Base-by-base conservation (phyloP, 352 stramenopile species). In the Phytophthora syringae region DNA sequence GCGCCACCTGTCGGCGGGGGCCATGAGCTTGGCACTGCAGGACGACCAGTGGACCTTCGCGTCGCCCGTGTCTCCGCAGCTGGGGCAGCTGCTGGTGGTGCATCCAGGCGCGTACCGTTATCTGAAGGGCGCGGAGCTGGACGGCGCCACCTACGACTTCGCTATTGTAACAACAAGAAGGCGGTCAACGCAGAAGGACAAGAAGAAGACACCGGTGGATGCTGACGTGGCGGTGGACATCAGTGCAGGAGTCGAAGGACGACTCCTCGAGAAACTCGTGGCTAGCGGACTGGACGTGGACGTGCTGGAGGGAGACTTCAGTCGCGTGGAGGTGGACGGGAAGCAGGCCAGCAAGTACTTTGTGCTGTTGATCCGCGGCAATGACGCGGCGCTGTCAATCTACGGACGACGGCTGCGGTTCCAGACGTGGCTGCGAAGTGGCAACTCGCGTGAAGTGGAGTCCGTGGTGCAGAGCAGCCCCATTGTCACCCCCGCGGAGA, bases 401-500 rank as follows among this genome's bases (percentile, higher is more conserved):
- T 90, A 94, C 55, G 86, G 82, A 6, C 68, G 74, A 1, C 75
- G 77, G 11, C 70, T 94, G 58, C 79, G 84, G 52, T 84, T 89
- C 54, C 79, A 94, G 69, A 88, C 80, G 49, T 94, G 86, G 84
- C 61, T 94, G 56, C 82, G 82, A 34, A 87, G 73, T 54, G 86
- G 86, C 25, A 91, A 86, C 59, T 86, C 84, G 52, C 76, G 82
- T 7, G 86, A 94, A 53, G 77, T 94, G 28, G 73, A 90, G n/a
- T 59, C 80, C 4, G 72, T 88, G 7, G 77, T 92, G 27, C 55
- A 80, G 12, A 77, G 74, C 40, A 77, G 84, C 30, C 75, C 78
- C 2, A 82, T 88, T 44, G 77, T 88, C n/a, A 90, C 81, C 4
- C 83, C 84, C 0, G 86, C 86, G 2, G 82, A 94, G 34, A 82